A percentile compares a stretch with the other conserved stretches of the same genome.
Evolutionary conservation across 805 yeast genomes (phyloP).

Genomic region (Zygoascus ofunaensis): DNA sequence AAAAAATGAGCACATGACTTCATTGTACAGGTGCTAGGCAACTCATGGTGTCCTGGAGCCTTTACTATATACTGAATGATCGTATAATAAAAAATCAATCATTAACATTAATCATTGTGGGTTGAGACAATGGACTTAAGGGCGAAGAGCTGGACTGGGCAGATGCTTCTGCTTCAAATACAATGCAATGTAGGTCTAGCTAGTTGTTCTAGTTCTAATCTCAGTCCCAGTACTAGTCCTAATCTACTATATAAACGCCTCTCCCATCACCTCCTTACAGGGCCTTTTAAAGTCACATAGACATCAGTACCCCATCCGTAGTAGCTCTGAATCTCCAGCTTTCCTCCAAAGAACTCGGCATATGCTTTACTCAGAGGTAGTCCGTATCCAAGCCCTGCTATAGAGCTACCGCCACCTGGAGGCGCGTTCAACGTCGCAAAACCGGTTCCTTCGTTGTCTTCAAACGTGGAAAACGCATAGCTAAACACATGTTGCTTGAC

Average conservation of each 20-base stretch:
- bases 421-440: conserved; percentile 52
- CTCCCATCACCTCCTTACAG: too few relatives aligned
- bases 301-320: conserved; percentile 77
- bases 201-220: too few relatives aligned
- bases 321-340: conserved; percentile 56
- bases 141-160: too few relatives aligned
- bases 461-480: conserved; percentile 78
- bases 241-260: too few relatives aligned
- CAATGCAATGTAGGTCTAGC: too few relatives aligned
- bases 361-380: conserved; percentile 85
- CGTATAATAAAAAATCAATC: too few relatives aligned
- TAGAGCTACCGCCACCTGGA: conserved; percentile 56
- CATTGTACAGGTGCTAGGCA: not conserved
- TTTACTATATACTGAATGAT: too few relatives aligned
- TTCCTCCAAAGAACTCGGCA: conserved; percentile 65
- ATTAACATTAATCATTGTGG: too few relatives aligned
- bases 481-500: conserved; percentile 64
- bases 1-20: not conserved
- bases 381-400: conserved; percentile 51
- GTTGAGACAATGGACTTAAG: too few relatives aligned
- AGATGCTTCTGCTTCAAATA: too few relatives aligned
- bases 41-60: too few relatives aligned
- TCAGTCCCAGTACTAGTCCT: too few relatives aligned
- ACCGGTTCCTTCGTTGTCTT: conserved; percentile 45
- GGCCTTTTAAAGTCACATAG: conserved; percentile 36